Base-by-base conservation (phyloP, 1,284 basidiomycete genomes). In the Trichosporon sp. region DNA sequence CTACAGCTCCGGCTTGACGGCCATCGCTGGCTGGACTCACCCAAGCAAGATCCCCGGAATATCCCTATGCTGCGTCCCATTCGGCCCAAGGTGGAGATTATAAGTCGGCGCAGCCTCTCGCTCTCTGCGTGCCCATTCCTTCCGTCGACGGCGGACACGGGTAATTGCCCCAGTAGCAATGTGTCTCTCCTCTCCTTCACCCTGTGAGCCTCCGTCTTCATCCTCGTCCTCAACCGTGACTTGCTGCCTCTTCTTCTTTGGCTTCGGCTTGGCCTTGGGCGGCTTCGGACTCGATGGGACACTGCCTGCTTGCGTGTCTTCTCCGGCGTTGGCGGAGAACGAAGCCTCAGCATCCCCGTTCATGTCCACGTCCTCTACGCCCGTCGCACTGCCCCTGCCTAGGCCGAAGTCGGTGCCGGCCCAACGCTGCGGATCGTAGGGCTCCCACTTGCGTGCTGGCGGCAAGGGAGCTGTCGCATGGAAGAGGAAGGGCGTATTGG, bases 1-100 rank as follows among this genome's bases (percentile, higher is more conserved):
- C n/a, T n/a, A n/a, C n/a, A n/a, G n/a, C n/a, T n/a, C n/a, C n/a
- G n/a, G n/a, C n/a, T n/a, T n/a, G n/a, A n/a, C n/a, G n/a, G n/a
- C n/a, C n/a, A n/a, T n/a, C n/a, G n/a, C n/a, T n/a, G n/a, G n/a
- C n/a, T 25, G 27, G 1, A 81, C 84, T 70, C 71, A 92, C 91
- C 91, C 91, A 49, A 92, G 84, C 29, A 95, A 82, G 56, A 93
- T 81, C 54, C 78, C 78, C 2, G 81, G 81, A 21, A 81, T 78
- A 62, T 82, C 81, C 1, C 74, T 75, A 66, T 81, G 79, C 13
- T 67, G 70, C 40, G 78, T 67, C n/a, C 71, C 67, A 13, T 73
- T 72, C 8, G 74, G 62, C 14, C 71, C 66, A 65, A 77, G 71
- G 59, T 80, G 74, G 10, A 78, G 66, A 58, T 74, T 78, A 64